Base-by-base conservation (phyloP, 2,329 filamentous ascomycete genomes). In the Pleurostoma richardsiae region DNA sequence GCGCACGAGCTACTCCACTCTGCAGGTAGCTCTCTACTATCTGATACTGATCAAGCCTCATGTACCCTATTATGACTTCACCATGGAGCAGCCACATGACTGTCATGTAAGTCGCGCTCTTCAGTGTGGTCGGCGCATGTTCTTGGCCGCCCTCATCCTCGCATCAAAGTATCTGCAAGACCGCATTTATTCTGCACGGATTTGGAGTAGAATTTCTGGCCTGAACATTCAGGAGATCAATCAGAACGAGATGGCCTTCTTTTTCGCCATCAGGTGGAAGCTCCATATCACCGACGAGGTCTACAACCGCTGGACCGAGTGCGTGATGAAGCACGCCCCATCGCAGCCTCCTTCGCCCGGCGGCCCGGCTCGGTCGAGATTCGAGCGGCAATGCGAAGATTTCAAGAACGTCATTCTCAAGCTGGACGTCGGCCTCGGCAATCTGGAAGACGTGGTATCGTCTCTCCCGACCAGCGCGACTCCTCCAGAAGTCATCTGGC, bases 141-240 rank as follows among this genome's bases (percentile, higher is more conserved):
- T 99, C 64, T 79, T 99, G 45, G 85, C 94, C 8, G 91, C 92
- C 42, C 77, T 99, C 51, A 97, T 99, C 55, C 77, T 99, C 47
- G 94, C 94, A 2, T 97, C 94, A 33, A 99, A 99, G 73, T 99
- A 97, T 64, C 75, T 99, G 41, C 94, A 99, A 68, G 94, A 99
- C 65, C 86, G 92, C 56, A 99, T 97, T 70, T 99, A 95, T 69
- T 97, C 94, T 10, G 90, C 94, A 42, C 85, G 92, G 47, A 94
- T 94, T 39, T 99, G 94, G 94, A 97, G 92, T 68, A 97, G 96
- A 75, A 99, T 99, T 57, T 97, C 94, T 19, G 94, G 94, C n/a
- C 76, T 99, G 48, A 90, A 88, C 63, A 91, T 90, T 3, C 75
- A 81, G 47, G 94, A 99, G 70, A 97, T 99, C 68, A 97, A 97